Conservation (phyloP, 2,329 filamentous ascomycete species). For the Colletotrichum sp. region DNA sequence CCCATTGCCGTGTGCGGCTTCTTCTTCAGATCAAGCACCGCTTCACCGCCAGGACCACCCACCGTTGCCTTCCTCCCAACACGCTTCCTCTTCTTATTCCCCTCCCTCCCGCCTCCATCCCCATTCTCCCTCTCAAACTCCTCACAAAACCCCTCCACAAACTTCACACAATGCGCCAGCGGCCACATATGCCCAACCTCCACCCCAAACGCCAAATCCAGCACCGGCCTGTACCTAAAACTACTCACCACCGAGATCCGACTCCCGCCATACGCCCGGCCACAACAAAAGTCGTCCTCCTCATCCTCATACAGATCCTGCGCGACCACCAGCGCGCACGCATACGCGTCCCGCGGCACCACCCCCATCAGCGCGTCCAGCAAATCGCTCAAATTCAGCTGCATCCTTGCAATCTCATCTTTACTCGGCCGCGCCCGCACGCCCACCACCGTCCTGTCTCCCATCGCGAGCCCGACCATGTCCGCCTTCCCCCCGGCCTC, state of each 20-base stretch:
- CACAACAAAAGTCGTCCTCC: constrained; percentile 71
- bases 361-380: constrained; percentile 60
- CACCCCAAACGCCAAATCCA: constrained; percentile 42
- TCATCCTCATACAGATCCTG: constrained; percentile 72
- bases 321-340: constrained; percentile 59
- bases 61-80: background rate
- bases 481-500: constrained; percentile 24
- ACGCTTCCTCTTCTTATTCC: background rate
- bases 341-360: constrained; percentile 63
- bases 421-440: constrained; percentile 56
- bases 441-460: constrained; percentile 46
- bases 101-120: no score
- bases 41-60: background rate
- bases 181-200: constrained; percentile 67
- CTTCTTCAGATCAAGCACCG: background rate
- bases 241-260: constrained; percentile 66
- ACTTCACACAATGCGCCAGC: constrained; percentile 62
- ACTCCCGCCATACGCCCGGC: constrained; percentile 68
- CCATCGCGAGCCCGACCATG: constrained; percentile 48
- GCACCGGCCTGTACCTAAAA: constrained; percentile 63
- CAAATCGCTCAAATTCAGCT: constrained; percentile 66
- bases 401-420: constrained; percentile 50
- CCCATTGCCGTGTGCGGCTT: constrained; percentile 31
- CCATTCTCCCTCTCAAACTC: background rate
- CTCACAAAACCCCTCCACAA: constrained; percentile 45